These are phyloP conservation scores for Trichophaea hybrida DNA, from an alignment of 2,329 filamentous ascomycete genomes.

Conservation along the genomic window DNA sequence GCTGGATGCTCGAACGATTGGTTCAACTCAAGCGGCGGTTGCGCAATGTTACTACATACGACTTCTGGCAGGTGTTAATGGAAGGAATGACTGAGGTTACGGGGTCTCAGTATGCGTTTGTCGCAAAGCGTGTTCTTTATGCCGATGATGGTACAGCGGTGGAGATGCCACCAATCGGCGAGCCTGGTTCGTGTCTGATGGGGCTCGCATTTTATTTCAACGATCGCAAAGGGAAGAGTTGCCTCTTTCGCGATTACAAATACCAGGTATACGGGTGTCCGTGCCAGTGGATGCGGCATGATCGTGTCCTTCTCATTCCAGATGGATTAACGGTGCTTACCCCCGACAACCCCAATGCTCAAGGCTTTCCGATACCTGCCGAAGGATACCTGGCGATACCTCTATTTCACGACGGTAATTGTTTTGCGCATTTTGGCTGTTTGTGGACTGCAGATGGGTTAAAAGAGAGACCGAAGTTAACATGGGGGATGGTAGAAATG, in stretches of 20 bases:
- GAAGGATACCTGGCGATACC: conserved; percentile 56
- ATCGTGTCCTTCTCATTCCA: conserved; percentile 55
- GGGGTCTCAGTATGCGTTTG: conserved; percentile 53
- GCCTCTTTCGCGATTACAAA: conserved; percentile 45
- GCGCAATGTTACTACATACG: conserved; percentile 39
- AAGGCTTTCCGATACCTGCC: conserved; percentile 42
- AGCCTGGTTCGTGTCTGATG: conserved; percentile 48
- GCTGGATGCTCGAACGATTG: conserved; percentile 45
- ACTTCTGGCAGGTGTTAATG: conserved; percentile 51
- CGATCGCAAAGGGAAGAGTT: conserved; percentile 40
- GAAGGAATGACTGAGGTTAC: conserved; percentile 49
- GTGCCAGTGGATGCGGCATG: conserved; percentile 55
- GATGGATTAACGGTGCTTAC: conserved; percentile 46
- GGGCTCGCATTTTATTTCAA: conserved; percentile 53
- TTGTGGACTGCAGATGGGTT: conserved; percentile 55
- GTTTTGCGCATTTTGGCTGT: conserved; percentile 55
- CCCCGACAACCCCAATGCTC: conserved; percentile 43
- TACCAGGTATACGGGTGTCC: conserved; percentile 52
- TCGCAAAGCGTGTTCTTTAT: conserved; percentile 48
- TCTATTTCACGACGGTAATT: conserved; percentile 49
- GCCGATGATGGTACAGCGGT: conserved; percentile 45
- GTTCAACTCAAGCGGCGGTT: conserved; percentile 45
- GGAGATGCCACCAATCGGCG: conserved; percentile 47
- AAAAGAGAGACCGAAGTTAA: conserved; percentile 38
- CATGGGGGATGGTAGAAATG: conserved; percentile 55